Evolutionary conservation across 352 stramenopile genomes (phyloP), one percentile per base, ranked within the genome.

Genomic region (Globisporangium parvum): DNA sequence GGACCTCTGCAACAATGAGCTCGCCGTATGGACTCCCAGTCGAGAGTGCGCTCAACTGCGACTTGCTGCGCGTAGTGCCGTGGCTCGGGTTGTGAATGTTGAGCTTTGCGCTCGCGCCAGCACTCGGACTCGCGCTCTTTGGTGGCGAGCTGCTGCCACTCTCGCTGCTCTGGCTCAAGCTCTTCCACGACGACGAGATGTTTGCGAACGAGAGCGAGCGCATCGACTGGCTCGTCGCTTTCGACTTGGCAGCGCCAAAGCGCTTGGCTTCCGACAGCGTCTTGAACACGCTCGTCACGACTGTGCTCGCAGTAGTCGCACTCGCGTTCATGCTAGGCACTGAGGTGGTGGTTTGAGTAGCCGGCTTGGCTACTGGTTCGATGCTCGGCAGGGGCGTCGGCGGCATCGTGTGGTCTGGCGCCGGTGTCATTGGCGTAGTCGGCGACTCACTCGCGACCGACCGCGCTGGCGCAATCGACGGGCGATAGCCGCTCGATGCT

Each of bases 21-120:
- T 91, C 77, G 10, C 80, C 80, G 49, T 87, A 91, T 26, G 74
- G 71, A 59, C 63, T 78, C 17, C 75, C 74, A 41, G 57, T 70
- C 28, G 68, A 58, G 8, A 80, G 66, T 1, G 66, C 51, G 47
- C 37, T 71, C 49, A 53, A 59, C 6, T 47, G 48, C 5, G 57
- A 56, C 17, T 50, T 60, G 4, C 50, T 53, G 23, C 56, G 58
- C 17, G 18, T 47, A 6, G n/a, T 47, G 41, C 61, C 15, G 17
- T 61, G 58, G 45, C 62, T 71, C 15, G 82, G 59, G 45, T 67
- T 71, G 41, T 88, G 71, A 17, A 88, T 64, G 39, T 91, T 88
- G 21, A 68, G 73, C n/a, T 69, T 70, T 11, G 75, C 52, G 20
- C 31, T 49, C 24, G 60, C 69, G 57, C 67, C 53, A 15, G 59